phyloP scores from a whole-genome alignment of 2,329 filamentous ascomycete species.

The Bipolaris oryzae region DNA sequence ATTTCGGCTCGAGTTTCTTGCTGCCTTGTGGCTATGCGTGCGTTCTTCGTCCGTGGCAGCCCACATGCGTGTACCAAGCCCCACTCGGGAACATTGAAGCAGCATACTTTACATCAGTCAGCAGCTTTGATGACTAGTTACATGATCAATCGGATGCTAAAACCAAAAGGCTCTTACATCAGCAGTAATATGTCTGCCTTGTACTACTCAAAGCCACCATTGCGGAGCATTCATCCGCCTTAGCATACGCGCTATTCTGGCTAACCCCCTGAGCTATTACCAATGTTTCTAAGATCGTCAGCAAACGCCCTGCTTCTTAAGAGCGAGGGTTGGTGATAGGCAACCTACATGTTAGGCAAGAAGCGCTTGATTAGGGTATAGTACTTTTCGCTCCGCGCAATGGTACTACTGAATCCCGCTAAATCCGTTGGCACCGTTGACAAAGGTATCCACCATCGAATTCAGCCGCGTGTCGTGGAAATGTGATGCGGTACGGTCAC shows the following conservation, averaged over 20 bases:
- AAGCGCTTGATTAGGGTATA: neutral
- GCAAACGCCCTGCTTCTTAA: neutral
- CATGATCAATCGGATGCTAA: neutral
- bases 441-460: neutral
- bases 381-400: neutral
- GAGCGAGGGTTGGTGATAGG: neutral
- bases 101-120: neutral
- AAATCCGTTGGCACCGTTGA: neutral
- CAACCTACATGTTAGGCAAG: neutral
- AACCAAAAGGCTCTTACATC: neutral
- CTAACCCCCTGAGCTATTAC: neutral
- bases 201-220: neutral
- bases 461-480: neutral
- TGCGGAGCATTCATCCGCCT: neutral
- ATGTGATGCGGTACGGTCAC: neutral
- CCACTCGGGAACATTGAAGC: too few relatives aligned
- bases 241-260: neutral
- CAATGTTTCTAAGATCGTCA: neutral
- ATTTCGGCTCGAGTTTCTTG: too few relatives aligned
- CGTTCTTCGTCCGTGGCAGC: too few relatives aligned
- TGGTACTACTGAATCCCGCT: neutral
- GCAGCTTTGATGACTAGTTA: neutral
- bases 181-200: neutral
- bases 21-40: too few relatives aligned
- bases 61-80: too few relatives aligned